Base-by-base conservation (phyloP, 2,329 filamentous ascomycete species). In the Beauveria bassiana region DNA sequence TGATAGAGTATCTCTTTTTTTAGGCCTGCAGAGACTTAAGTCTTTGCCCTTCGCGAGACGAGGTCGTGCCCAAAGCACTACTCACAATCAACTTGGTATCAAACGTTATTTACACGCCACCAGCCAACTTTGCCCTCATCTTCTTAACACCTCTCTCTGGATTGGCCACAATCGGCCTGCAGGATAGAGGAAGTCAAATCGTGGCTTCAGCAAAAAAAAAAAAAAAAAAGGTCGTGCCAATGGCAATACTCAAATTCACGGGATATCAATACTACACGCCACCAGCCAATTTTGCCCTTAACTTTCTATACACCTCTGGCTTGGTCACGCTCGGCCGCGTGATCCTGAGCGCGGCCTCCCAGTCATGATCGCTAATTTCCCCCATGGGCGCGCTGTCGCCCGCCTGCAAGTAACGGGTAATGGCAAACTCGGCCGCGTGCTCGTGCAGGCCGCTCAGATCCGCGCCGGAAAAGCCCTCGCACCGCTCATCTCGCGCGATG, bases 401-500 rank as follows among this genome's bases (percentile, higher is more conserved):
- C 8, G 66, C 67, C 42, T 68, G 65, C n/a, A 77, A 63, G 61
- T 73, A 78, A 50, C 75, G 70, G 52, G 72, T 69, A 16, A 81
- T 69, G 3, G 85, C 74, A 56, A 79, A 81, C 66, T 80, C 74
- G 10, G 77, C 77, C 3, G 86, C 75, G 65, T 84, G 85, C 42
- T 72, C 70, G 52, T 74, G 75, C 12, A 79, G 61, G 0, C 73
- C 76, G 38, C 80, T 79, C 45, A 88, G 72, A 68, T 88, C 86
- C 1, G 86, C 86, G 63, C 85, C 86, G 63, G 89, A 93, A 73
- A 93, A 98, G 26, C 90, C 86, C 10, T 83, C 79, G 71, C 93
- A 97, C 12, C 86, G 78, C 9, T 70, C 63, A 62, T 88, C 86
- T 38, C 83, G 78, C 0, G 90, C 93, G 5, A 96, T 79, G 3